Base-by-base conservation (phyloP, 1,284 basidiomycete species). In the Fereydounia khargensis region DNA sequence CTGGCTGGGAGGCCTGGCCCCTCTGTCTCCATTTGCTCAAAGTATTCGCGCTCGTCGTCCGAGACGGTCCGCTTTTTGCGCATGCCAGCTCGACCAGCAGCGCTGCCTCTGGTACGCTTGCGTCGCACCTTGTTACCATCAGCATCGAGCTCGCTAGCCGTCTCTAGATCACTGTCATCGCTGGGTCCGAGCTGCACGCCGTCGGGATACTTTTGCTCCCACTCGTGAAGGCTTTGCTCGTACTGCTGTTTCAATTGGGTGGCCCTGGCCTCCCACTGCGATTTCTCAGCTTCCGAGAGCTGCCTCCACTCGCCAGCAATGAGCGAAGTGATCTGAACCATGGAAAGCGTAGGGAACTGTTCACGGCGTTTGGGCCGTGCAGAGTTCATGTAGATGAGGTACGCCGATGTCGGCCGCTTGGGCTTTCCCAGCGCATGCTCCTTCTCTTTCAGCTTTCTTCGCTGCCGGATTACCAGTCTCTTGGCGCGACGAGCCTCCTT, bases 41-140 rank as follows among this genome's bases (percentile, higher is more conserved):
- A 35, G 35, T 68, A 68, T 36, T 59, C 65, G 25, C 53, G 49
- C 36, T 68, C 65, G 33, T 68, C 65, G 18, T 68, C 65, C 19
- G 65, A 68, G 9, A 65, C 45, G 4, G 62, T 65, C 21, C 44
- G 51, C 24, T 43, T 36, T 44, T 63, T 60, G 38, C 51, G 47
- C 17, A 43, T 30, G 21, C 40, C 35, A 13, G 8, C 30, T 18
- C 40, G 7, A 18, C 35, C 35, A 8, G 8, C 17, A 8, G 10
- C 32, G 6, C 35, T 10, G 0, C 37, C 35, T 23, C 47, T 43
- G 7, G 40, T 41, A 44, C 46, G 57, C 38, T 47, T 52, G 24
- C 50, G 48, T 17, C 58, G 49, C 4, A 61, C 33, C 8, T 39
- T 51, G 25, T 48, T 35, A 39, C 50, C 55, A 8, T 53, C 37